Evolutionary conservation across 495 filamentous ascomycete species (phyloP).

Genomic region (Podospora didyma): DNA sequence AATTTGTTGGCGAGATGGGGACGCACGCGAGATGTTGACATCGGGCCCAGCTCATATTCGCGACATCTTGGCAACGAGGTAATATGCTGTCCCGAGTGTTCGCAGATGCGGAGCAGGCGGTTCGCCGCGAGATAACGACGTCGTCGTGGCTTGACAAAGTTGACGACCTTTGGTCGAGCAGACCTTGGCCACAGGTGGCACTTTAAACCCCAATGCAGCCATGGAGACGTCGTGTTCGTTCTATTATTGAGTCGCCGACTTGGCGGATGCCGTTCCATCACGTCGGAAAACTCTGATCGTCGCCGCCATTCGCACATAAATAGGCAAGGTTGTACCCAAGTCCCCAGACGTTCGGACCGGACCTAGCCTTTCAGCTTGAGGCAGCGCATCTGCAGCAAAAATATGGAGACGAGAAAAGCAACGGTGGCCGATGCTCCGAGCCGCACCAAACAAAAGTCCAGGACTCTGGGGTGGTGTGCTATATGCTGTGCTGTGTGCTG

Average conservation of each 20-base stretch:
- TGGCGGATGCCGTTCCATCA: background rate
- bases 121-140: too few species aligned
- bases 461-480: background rate
- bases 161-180: too few species aligned
- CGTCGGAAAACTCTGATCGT: background rate
- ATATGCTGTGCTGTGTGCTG: background rate
- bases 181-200: background rate
- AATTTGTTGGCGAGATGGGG: slow-evolving; percentile 6
- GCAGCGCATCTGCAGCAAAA: background rate
- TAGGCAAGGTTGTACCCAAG: background rate
- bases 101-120: background rate
- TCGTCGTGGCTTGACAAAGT: too few species aligned
- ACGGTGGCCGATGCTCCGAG: slow-evolving; percentile 18
- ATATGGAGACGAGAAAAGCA: slow-evolving; percentile 8
- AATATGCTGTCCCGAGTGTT: background rate
- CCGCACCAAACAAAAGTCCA: slow-evolving; percentile 4
- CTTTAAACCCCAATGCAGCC: background rate
- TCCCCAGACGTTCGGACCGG: background rate
- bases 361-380: background rate
- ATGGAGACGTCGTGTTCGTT: background rate
- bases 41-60: slow-evolving; percentile 7
- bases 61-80: slow-evolving; percentile 7
- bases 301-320: background rate
- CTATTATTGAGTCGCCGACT: background rate
- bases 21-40: slow-evolving; percentile 12